A percentile compares a stretch with the other conserved stretches of the same genome.
phyloP scores from a whole-genome alignment of 495 filamentous ascomycete species.

The Hypoxylon intermedium region DNA sequence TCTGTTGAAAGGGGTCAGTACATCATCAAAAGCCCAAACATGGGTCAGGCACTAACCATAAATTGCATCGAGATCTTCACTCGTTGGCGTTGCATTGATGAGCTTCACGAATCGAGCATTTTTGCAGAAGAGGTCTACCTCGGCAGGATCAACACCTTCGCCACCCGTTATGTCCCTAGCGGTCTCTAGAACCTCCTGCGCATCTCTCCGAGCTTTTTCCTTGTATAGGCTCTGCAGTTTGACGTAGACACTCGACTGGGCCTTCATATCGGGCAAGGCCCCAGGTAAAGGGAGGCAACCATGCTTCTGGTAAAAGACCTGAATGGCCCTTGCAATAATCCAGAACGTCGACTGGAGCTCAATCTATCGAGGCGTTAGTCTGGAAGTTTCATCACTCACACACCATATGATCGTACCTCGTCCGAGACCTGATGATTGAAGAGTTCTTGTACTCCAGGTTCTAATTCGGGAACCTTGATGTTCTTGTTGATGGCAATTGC shows the following conservation, averaged over 20 bases:
- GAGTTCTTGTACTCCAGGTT: conserved; percentile 74
- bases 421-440: conserved; percentile 67
- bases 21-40: conserved; percentile 10
- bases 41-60: conserved; percentile 34
- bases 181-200: conserved; percentile 74
- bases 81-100: conserved; percentile 59
- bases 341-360: conserved; percentile 72
- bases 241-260: conserved; percentile 89
- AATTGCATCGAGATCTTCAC: conserved; percentile 38
- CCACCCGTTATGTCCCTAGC: conserved; percentile 66
- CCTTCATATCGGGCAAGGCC: conserved; percentile 96
- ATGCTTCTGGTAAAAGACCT: conserved; percentile 73
- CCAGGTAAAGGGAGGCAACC: conserved; percentile 82
- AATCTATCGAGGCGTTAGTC: conserved; percentile 40
- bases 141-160: conserved; percentile 67
- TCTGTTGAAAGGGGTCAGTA: conserved; percentile 28
- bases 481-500: conserved; percentile 85
- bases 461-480: conserved; percentile 65
- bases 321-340: conserved; percentile 85
- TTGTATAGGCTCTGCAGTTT: conserved; percentile 95
- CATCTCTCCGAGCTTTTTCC: conserved; percentile 79
- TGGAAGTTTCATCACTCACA: conserved; percentile 24
- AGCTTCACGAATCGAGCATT: conserved; percentile 92
- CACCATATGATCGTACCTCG: conserved; percentile 46
- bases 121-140: conserved; percentile 94